Base-by-base conservation (phyloP, 2,329 filamentous ascomycete species). In the Exophiala alcalophila region DNA sequence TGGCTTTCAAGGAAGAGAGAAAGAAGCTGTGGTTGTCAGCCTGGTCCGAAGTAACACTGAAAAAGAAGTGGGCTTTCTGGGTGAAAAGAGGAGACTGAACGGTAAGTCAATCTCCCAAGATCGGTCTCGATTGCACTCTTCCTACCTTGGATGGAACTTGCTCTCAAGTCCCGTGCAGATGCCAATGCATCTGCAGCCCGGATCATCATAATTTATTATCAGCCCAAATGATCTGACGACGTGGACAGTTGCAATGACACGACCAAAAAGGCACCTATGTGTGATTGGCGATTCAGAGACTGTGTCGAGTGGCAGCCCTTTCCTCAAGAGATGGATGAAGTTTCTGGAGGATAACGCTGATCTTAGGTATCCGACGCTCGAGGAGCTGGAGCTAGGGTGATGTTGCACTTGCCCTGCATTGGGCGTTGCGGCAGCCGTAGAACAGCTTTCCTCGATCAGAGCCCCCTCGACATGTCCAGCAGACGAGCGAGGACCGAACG, bases 1-100 rank as follows among this genome's bases (percentile, higher is more conserved):
- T 64, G 92, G 91, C 2, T 98, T 98, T 62, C 92, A 98, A 65
- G 92, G 92, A 23, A 80, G 92, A 12, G 92, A 98, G 66, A 98
- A 98, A 66, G 92, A 98, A 65, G 92, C 87, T 2, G 83, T 98
- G 11, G 77, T 98, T 26, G 83, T 98, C 37, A 94, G 84, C 64
- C 76, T 97, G n/a, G 92, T 98, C 43, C 77, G 92, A 54, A 96
- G 90, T 65, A 98, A 98, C 61, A 55, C 80, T 4, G 79, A 89
- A 34, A 80, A 83, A 36, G 89, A 97, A 62, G 90, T 97, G 10
- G 92, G 92, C 7, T 98, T 98, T 60, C 69, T 98, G 25, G 87
- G 81, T 10, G 92, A 98, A 68, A 94, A 90, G 73, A 78, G 92
- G 52, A 77, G 92, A 50, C 69, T 98, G 53, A 98, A 98, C 62